Base-by-base conservation (phyloP, 345 rosid species). In the Pseudoturritis turrita region DNA sequence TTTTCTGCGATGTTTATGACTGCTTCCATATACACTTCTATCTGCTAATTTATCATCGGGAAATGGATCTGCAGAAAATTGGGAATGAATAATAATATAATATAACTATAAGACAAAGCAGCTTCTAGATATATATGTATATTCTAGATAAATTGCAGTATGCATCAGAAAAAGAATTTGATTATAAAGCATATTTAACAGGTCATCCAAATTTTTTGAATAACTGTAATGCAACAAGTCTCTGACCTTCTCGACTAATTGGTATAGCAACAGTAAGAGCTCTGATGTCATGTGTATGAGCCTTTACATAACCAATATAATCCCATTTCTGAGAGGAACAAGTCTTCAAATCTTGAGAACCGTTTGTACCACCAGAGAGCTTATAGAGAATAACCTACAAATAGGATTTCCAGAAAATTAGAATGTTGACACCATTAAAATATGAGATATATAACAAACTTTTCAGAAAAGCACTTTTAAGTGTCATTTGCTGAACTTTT, bases 251-350 rank as follows among this genome's bases (percentile, higher is more conserved):
- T 36, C 59, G 80, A 76, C 86, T 75, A 35, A 91, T 88, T 46
- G 98, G 98, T 47, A 89, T 83, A 6, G 96, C 96, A 70, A 94
- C 82, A 6, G 96, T 87, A 84, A 94, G 83, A 39, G 98, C 91
- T 80, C 91, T 82, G 68, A 94, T 81, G 80, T 94, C 98, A 78
- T 94, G 96, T 1, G 97, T 91, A 81, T 94, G 98, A 76, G 93
- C 87, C 81, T 89, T 87, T 14, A 85, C 90, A 73, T 84, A 78
- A 77, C 91, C 86, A 71, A 94, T 83, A 82, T 81, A 91, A 49
- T 86, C 82, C 98, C 97, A 94, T 77, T 87, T 88, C 84, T 83
- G 90, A 79, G 83, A 57, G 63, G 76, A 68, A 52, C 84, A 72
- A 65, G 79, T 77, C 31, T 46, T 62, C 59, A 75, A 82, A 75